These are phyloP conservation scores for Penicillium sp. DNA, from an alignment of 2,329 filamentous ascomycete species.

Conservation along the genomic window DNA sequence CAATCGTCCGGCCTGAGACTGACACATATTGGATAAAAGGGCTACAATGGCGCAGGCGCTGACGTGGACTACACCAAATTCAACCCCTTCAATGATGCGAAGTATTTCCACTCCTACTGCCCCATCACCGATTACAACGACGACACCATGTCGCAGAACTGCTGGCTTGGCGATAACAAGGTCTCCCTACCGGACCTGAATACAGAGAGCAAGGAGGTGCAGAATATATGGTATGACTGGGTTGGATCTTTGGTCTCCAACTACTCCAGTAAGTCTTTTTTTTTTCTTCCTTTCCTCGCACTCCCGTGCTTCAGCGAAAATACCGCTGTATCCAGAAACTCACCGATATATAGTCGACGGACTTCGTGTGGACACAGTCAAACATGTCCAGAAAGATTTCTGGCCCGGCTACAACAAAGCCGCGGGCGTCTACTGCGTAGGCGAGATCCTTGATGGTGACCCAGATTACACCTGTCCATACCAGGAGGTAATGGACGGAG, in stretches of 20 bases:
- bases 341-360: slow-evolving; percentile 44
- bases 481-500: slow-evolving; percentile 46
- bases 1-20: not conserved
- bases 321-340: not conserved
- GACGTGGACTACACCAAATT: slow-evolving; percentile 55
- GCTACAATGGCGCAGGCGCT: slow-evolving; percentile 46
- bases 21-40: slow-evolving; percentile 23
- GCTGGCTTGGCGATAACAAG: slow-evolving; percentile 55
- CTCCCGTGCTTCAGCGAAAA: not conserved
- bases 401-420: slow-evolving; percentile 42
- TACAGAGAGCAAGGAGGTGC: slow-evolving; percentile 53
- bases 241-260: slow-evolving; percentile 34
- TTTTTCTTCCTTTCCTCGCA: no score
- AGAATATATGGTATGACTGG: slow-evolving; percentile 57
- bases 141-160: slow-evolving; percentile 45
- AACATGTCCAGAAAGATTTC: slow-evolving; percentile 49
- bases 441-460: slow-evolving; percentile 47
- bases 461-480: slow-evolving; percentile 43
- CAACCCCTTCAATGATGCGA: slow-evolving; percentile 54
- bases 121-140: slow-evolving; percentile 52
- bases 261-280: slow-evolving; percentile 51
- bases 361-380: slow-evolving; percentile 52
- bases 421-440: slow-evolving; percentile 48
- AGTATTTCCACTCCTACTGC: slow-evolving; percentile 63
- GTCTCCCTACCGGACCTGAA: slow-evolving; percentile 62